Evolutionary conservation across 2,329 filamentous ascomycete genomes (phyloP).

Genomic region (Fusarium longipes): DNA sequence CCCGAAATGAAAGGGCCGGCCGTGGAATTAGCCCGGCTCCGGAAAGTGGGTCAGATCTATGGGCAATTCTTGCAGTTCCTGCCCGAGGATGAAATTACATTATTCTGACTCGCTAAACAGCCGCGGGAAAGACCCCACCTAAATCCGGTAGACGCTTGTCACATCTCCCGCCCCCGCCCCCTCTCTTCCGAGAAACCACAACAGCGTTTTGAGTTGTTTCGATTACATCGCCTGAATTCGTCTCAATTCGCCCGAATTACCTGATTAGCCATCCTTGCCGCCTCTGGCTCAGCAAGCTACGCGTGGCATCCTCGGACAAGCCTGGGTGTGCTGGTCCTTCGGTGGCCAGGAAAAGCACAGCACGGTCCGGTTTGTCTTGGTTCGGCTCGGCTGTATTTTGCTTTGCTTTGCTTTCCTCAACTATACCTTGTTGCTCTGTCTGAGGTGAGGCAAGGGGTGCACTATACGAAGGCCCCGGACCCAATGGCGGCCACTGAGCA

Average conservation of each 20-base stretch:
- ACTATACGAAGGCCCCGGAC: conserved; percentile 1
- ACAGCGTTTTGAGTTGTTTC: conserved; percentile 28
- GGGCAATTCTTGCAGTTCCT: neutral
- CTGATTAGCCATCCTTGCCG: conserved; percentile 3
- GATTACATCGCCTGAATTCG: conserved; percentile 21
- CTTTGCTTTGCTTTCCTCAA: neutral
- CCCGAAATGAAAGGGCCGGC: neutral
- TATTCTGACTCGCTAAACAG: conserved; percentile 25
- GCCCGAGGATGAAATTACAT: conserved; percentile 24
- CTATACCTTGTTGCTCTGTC: neutral
- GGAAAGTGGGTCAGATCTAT: neutral
- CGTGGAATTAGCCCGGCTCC: conserved; percentile 20
- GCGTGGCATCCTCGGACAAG: neutral
- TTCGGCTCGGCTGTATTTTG: neutral
- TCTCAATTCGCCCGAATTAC: neutral
- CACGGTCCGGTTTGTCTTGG: conserved; percentile 20
- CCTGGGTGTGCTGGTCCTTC: neutral
- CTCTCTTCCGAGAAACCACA: conserved; percentile 34
- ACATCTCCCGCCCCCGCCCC: conserved; percentile 33
- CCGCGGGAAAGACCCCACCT: conserved; percentile 23
- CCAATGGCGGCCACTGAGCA: conserved; percentile 43
- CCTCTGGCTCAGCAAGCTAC: conserved; percentile 13
- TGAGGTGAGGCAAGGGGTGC: conserved; percentile 17
- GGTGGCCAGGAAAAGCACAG: conserved; percentile 11
- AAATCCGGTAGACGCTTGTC: conserved; percentile 15